These are phyloP conservation scores for Dipteronia sinensis DNA, from an alignment of 345 rosid species.

Conservation along the genomic window DNA sequence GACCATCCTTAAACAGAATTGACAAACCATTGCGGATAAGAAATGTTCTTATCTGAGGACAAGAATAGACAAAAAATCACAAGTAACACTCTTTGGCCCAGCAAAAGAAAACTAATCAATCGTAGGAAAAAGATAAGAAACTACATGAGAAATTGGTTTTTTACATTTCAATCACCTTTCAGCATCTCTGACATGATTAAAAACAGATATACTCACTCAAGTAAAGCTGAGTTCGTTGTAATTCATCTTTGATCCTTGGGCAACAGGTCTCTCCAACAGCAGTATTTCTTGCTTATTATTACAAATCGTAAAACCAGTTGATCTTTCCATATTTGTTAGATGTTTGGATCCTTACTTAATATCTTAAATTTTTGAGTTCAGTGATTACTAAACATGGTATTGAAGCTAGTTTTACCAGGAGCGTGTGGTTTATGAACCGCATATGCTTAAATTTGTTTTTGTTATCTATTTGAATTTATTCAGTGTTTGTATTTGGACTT, in stretches of 20 bases:
- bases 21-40: conserved; percentile 94
- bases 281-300: neutral
- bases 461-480: neutral
- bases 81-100: neutral
- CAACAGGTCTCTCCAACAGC: neutral
- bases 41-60: conserved; percentile 85
- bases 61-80: conserved; percentile 14
- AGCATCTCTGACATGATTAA: neutral
- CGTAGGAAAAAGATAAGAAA: neutral
- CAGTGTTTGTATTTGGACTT: neutral
- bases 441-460: too few species aligned
- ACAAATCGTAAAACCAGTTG: neutral
- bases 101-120: conserved; percentile 10
- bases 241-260: conserved; percentile 4
- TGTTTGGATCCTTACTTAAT: neutral
- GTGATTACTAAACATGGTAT: neutral
- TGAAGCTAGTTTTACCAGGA: neutral
- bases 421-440: neutral
- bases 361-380: neutral
- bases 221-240: neutral
- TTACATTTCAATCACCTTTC: neutral
- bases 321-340: neutral
- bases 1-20: conserved; percentile 82
- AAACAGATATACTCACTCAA: neutral
- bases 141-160: neutral